Base-by-base conservation (phyloP, 805 yeast species). In the Metschnikowia matae region DNA sequence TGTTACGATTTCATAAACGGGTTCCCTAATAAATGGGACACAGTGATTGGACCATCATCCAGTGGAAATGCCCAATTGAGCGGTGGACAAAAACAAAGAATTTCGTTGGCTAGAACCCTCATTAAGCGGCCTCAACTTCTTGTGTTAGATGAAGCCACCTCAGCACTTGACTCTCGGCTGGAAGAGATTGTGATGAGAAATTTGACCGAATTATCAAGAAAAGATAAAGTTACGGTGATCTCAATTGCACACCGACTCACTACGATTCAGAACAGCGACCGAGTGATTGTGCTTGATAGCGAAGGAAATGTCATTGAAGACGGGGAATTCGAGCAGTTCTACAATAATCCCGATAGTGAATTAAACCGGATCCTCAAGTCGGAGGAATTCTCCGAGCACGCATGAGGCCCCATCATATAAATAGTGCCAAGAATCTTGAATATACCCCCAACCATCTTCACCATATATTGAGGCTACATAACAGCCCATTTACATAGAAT, bases 61-160 rank as follows among this genome's bases (percentile, higher is more conserved):
- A 80, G 92, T 48, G 94, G 95, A 15, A 79, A 95, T 0, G 69
- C 77, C 1, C 96, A 89, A 62, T 73, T 92, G 49, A 86, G 96
- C 53, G 98, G 97, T 18, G 98, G 98, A 14, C 98, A 92, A 66
- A 88, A 87, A 69, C 98, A 92, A 66, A 74, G 98, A 58, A 83
- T 92, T 40, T 96, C 97, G 6, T 75, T 92, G 51, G 97, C 97
- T 1, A 77, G 98, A 53, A 89, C 97, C 0, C 75, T 92, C 47
- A 75, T 92, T 46, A 74, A 87, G 47, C 77, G 83, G 41, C 97
- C 98, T 2, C 77, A 84, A 6, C 77, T 92, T n/a, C 70, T 92
- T 51, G 82, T 92, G 32, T 70, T 92, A 51, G 98, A 92, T 65
- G 98, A 92, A 65, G 96, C 97, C 13, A 92, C 98, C 0, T 87